Conservation (phyloP, 805 yeast species). For the Lachancea quebecensis region DNA sequence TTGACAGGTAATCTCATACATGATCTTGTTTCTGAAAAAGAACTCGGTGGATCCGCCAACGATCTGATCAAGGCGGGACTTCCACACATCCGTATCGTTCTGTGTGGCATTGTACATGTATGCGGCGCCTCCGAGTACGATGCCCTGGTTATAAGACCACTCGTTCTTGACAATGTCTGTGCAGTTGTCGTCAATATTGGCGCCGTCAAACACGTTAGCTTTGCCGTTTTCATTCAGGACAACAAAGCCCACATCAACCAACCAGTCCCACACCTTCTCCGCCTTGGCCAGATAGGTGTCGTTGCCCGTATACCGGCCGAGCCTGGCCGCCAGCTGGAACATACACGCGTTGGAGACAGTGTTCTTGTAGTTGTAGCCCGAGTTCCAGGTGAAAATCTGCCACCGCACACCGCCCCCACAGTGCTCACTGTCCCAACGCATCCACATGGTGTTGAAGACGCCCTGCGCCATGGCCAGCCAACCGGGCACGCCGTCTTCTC, state of each 20-base stretch:
- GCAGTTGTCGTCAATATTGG: slow-evolving; percentile 51
- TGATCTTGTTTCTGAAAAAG: slow-evolving; percentile 40
- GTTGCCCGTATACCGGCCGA: slow-evolving; percentile 52
- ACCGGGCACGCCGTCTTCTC: slow-evolving; percentile 42
- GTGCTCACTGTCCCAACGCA: slow-evolving; percentile 49
- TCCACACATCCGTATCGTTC: slow-evolving; percentile 43
- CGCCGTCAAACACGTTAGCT: slow-evolving; percentile 69
- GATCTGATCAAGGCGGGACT: slow-evolving; percentile 38
- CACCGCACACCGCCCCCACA: slow-evolving; percentile 66
- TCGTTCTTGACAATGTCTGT: slow-evolving; percentile 43
- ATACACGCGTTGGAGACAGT: slow-evolving; percentile 59
- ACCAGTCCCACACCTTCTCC: slow-evolving; percentile 53
- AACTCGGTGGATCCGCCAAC: slow-evolving; percentile 43
- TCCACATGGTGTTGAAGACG: slow-evolving; percentile 51
- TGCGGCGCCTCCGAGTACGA: slow-evolving; percentile 61
- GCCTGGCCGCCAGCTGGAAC: slow-evolving; percentile 56
- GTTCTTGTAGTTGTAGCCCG: slow-evolving; percentile 59
- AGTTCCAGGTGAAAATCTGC: slow-evolving; percentile 57
- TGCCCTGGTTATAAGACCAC: slow-evolving; percentile 71
- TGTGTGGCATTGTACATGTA: slow-evolving; percentile 55
- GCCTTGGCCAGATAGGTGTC: slow-evolving; percentile 45
- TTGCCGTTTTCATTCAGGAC: slow-evolving; percentile 40
- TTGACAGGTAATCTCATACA: slow-evolving; percentile 61
- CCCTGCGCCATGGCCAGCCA: slow-evolving; percentile 88
- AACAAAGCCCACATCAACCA: slow-evolving; percentile 42